phyloP scores from a whole-genome alignment of 148 eudicot species.

The Pouteria glomerata region DNA sequence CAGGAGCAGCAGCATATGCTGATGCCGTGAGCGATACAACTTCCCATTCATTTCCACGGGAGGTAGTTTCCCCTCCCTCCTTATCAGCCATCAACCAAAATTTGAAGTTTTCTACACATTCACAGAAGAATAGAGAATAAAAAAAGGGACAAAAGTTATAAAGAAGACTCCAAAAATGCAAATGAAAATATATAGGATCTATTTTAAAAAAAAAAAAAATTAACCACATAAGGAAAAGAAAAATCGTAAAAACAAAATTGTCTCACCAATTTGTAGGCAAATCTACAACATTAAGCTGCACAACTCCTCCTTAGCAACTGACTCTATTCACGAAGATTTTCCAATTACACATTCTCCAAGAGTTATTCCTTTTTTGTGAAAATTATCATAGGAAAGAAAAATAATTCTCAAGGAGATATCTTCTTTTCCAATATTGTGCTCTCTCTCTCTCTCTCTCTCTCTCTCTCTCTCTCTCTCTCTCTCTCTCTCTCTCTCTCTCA shows the following conservation, averaged over 20 bases:
- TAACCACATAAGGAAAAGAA: not conserved
- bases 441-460: not conserved
- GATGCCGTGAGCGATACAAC: constrained; percentile 92
- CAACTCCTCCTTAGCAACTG: not conserved
- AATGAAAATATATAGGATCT: not conserved
- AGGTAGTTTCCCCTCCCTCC: constrained; percentile 32
- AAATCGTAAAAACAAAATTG: not conserved
- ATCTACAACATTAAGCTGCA: not conserved
- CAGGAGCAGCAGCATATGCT: constrained; percentile 84
- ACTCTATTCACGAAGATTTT: not conserved
- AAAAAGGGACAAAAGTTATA: not conserved
- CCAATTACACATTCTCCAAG: not conserved
- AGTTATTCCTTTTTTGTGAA: not conserved
- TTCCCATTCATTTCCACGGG: constrained; percentile 93
- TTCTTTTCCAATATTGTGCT: not conserved
- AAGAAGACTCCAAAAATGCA: not conserved
- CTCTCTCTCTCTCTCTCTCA: too few relatives aligned
- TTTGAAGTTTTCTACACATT: constrained; percentile 3
- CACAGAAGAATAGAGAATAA: not conserved
- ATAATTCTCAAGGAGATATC: not conserved
- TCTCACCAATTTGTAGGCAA: not conserved
- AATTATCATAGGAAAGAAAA: not conserved
- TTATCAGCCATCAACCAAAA: constrained; percentile 36
- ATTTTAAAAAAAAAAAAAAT: not conserved
- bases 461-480: too few relatives aligned